A percentile compares a stretch with the other conserved stretches of the same genome.
These are phyloP conservation scores for Dothideomycetes sp. DNA, from an alignment of 2,329 filamentous ascomycete species.

Conservation along the genomic window DNA sequence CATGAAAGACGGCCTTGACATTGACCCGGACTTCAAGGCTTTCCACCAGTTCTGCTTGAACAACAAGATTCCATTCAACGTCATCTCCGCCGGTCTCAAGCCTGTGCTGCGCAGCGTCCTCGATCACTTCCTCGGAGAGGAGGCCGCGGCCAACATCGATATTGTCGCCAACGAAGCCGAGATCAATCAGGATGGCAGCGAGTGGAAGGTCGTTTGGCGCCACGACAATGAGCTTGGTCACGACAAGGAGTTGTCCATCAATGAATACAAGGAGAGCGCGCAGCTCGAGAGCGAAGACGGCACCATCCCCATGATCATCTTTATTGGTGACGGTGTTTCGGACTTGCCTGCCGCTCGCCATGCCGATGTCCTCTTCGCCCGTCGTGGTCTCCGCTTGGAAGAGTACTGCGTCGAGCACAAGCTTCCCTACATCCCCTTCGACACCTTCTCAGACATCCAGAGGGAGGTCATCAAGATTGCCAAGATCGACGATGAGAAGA, in stretches of 20 bases:
- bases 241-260: constrained; percentile 57
- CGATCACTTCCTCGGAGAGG: constrained; percentile 56
- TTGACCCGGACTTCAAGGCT: constrained; percentile 53
- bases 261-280: constrained; percentile 49
- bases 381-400: constrained; percentile 55
- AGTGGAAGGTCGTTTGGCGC: constrained; percentile 59
- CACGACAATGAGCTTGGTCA: constrained; percentile 58
- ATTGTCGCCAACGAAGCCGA: constrained; percentile 60
- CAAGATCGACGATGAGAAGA: constrained; percentile 52
- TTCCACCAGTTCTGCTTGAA: constrained; percentile 58
- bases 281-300: constrained; percentile 48
- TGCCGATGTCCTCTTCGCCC: constrained; percentile 59
- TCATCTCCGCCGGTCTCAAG: constrained; percentile 60
- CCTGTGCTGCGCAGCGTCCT: constrained; percentile 53
- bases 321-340: constrained; percentile 61
- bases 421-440: constrained; percentile 53
- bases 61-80: constrained; percentile 58
- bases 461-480: constrained; percentile 49
- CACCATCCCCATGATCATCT: constrained; percentile 56
- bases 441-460: constrained; percentile 59
- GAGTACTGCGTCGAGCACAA: constrained; percentile 56
- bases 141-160: constrained; percentile 50
- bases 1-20: constrained; percentile 52
- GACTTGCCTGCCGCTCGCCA: constrained; percentile 57
- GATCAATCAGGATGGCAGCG: constrained; percentile 48